These are phyloP conservation scores for Parathielavia hyrcaniae DNA, from an alignment of 495 filamentous ascomycete genomes.

Conservation along the genomic window DNA sequence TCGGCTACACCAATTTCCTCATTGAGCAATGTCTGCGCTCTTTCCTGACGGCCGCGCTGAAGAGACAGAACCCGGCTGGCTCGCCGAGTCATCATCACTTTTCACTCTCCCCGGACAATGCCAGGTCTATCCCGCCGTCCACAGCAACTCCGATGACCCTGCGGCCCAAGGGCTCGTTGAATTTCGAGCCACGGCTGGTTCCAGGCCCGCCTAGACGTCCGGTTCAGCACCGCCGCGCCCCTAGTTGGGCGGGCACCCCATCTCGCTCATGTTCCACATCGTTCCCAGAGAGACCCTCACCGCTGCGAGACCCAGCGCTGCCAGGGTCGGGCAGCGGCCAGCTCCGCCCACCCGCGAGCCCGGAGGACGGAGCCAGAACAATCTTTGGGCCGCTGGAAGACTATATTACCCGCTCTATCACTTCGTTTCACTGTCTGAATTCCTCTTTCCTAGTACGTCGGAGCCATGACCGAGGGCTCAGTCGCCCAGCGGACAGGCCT, in stretches of 20 bases:
- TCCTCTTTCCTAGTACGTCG: conserved; percentile 55
- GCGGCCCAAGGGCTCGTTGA: conserved; percentile 5
- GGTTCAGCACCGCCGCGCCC: conserved; percentile 28
- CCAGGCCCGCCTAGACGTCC: conserved; percentile 5
- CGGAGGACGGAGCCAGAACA: conserved; percentile 31
- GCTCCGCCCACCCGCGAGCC: conserved; percentile 21
- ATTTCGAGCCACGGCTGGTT: not conserved
- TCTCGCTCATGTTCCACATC: conserved; percentile 38
- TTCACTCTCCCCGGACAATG: not conserved
- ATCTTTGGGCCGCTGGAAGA: conserved; percentile 72
- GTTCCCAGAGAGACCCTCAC: conserved; percentile 33
- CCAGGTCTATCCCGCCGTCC: not conserved
- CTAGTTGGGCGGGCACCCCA: conserved; percentile 23
- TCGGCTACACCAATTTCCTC: conserved; percentile 31
- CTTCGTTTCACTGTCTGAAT: conserved; percentile 65
- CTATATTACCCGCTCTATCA: conserved; percentile 63
- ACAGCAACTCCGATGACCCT: not conserved
- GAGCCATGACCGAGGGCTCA: conserved; percentile 12
- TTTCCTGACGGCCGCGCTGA: conserved; percentile 21
- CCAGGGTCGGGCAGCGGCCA: conserved; percentile 10
- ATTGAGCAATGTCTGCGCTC: conserved; percentile 28
- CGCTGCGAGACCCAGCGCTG: conserved; percentile 4
- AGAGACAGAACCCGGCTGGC: conserved; percentile 6
- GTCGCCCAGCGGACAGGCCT: conserved; percentile 11
- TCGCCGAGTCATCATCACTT: not conserved